A percentile compares a stretch with the other conserved stretches of the same genome.
Conservation (phyloP, 83 land plant species). For the Picea engelmannii region DNA sequence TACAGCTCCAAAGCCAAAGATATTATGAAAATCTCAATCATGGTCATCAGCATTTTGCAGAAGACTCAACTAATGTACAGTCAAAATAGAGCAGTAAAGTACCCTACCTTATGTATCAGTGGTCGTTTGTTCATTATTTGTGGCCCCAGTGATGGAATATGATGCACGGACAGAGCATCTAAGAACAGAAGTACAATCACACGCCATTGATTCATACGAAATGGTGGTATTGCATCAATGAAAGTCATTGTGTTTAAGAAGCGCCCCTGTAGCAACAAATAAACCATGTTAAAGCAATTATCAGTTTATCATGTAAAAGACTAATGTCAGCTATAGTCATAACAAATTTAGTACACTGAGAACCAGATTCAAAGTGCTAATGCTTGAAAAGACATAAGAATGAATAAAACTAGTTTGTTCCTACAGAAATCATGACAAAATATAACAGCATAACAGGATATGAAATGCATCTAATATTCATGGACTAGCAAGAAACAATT, state of each 20-base stretch:
- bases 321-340: neutral
- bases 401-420: neutral
- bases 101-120: conserved; percentile 44
- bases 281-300: neutral
- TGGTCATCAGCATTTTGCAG: neutral
- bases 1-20: neutral
- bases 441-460: neutral
- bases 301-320: conserved; percentile 1
- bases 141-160: conserved; percentile 46
- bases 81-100: neutral
- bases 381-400: neutral
- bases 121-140: conserved; percentile 35
- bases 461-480: neutral
- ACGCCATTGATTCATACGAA: conserved; percentile 65
- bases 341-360: neutral
- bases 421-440: neutral
- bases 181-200: conserved; percentile 55
- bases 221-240: conserved; percentile 58
- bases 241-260: conserved; percentile 70
- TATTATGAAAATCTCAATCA: neutral
- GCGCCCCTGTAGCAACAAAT: conserved; percentile 38
- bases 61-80: neutral
- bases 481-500: neutral
- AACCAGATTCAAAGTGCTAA: neutral
- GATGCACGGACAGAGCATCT: conserved; percentile 63